Conservation (phyloP, 495 filamentous ascomycete species). For the Aspergillus funiculosus region DNA sequence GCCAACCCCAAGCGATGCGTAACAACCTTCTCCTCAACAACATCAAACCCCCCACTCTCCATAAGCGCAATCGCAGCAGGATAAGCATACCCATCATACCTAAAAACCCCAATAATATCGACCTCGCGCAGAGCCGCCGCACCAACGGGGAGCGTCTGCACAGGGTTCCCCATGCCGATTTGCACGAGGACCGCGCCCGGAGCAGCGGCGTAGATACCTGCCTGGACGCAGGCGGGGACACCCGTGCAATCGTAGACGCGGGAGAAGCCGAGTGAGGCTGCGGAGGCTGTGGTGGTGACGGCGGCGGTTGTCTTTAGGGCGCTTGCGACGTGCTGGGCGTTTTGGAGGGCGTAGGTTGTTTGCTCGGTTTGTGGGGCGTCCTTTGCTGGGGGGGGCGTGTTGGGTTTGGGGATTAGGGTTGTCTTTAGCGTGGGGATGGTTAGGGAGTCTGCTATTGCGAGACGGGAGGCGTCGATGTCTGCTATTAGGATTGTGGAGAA, state of each 20-base stretch:
- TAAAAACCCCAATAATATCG: slow-evolving; percentile 86
- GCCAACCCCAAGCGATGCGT: slow-evolving; percentile 72
- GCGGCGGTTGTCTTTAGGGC: slow-evolving; percentile 28
- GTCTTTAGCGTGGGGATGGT: slow-evolving; percentile 56
- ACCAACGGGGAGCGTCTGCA: slow-evolving; percentile 79
- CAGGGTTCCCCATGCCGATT: slow-evolving; percentile 90
- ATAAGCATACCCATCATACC: slow-evolving; percentile 79
- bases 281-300: slow-evolving; percentile 4
- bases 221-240: slow-evolving; percentile 79
- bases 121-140: slow-evolving; percentile 83
- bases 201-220: slow-evolving; percentile 73
- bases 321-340: slow-evolving; percentile 41
- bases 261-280: slow-evolving; percentile 60
- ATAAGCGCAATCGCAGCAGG: slow-evolving; percentile 71
- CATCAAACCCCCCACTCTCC: slow-evolving; percentile 52
- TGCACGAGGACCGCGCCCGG: slow-evolving; percentile 79
- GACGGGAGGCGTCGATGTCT: slow-evolving; percentile 68
- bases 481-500: slow-evolving; percentile 71
- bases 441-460: slow-evolving; percentile 65
- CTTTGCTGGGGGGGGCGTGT: slow-evolving; percentile 29
- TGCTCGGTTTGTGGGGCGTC: slow-evolving; percentile 41
- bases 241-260: slow-evolving; percentile 89
- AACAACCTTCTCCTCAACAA: slow-evolving; percentile 54
- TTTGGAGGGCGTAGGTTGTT: slow-evolving; percentile 33
- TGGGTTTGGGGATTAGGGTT: slow-evolving; percentile 51